phyloP scores from a whole-genome alignment of 495 filamentous ascomycete genomes.

The Friedmanniomyces endolithicus region DNA sequence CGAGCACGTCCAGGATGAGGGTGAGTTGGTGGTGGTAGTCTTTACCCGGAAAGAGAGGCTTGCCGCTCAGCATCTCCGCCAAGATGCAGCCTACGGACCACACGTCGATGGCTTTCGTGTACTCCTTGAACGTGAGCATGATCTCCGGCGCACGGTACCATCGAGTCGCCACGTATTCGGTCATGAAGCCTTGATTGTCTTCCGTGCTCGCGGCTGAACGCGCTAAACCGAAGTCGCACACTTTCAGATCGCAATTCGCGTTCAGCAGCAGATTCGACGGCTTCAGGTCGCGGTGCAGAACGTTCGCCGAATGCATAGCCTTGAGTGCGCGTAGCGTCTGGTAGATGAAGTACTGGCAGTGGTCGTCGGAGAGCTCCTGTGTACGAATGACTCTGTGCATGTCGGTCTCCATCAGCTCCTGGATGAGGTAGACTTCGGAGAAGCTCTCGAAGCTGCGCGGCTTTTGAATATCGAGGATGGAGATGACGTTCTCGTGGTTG shows the following conservation, averaged over 20 bases:
- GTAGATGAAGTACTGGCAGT: conserved; percentile 42
- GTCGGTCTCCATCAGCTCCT: conserved; percentile 99
- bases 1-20: conserved; percentile 92
- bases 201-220: conserved; percentile 92
- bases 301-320: conserved; percentile 97
- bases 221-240: conserved; percentile 94
- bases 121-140: conserved; percentile 99
- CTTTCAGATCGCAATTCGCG: conserved; percentile 97
- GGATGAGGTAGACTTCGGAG: conserved; percentile 96
- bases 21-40: conserved; percentile 99
- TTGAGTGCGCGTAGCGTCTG: conserved; percentile 65
- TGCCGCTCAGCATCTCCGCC: conserved; percentile 99
- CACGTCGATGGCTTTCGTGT: conserved; percentile 99
- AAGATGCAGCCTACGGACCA: conserved; percentile 99
- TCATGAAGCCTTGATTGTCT: conserved; percentile 99
- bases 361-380: conserved; percentile 68
- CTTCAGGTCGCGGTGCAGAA: conserved; percentile 91
- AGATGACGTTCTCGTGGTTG: conserved; percentile 99
- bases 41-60: conserved; percentile 96
- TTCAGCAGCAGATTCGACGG: conserved; percentile 95
- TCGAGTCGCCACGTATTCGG: conserved; percentile 94
- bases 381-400: conserved; percentile 99
- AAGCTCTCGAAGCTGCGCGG: conserved; percentile 91
- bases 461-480: conserved; percentile 97
- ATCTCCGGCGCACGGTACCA: conserved; percentile 99